Evolutionary conservation across 371 early-diverging fungal species (phyloP), one percentile per base, ranked within the genome.

Genomic region (Racocetra persica): DNA sequence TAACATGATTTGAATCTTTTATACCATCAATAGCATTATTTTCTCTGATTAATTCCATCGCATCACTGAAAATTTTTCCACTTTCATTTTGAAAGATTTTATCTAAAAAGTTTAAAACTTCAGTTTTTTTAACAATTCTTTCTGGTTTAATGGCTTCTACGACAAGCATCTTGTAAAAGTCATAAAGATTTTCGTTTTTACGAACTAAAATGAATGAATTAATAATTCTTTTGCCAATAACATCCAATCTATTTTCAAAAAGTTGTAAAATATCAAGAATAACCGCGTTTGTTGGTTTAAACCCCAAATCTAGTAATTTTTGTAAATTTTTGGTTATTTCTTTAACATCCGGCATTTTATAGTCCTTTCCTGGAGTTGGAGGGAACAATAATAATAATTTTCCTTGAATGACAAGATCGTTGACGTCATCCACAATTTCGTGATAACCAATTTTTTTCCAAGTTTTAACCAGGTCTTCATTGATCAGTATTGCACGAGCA

Each of bases 401-500:
- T 22, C 77, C 51, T 63, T 41, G 51, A 26, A 77, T 77, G 2
- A 77, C 77, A 0, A 49, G 16, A 10, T 77, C 77, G 32, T 77
- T 77, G 3, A 77, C 51, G 49, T 77, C 77, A 1, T 63, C 24
- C 14, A 36, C 36, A 26, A 77, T 63, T 0, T 65, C 65, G 11
- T 75, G 20, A 63, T 77, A 63, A 22, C 65, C 77, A 20, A 28
- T 26, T 32, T 60, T 24, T 45, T 63, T 77, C 77, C 77, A 77
- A 20, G 49, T 18, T 20, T n/a, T 10, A 0, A 77, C 51, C 10
- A 77, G 24, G 22, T 32, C 28, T 1, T 26, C 49, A 22, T 65
- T 26, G 16, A 77, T 49, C 18, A 77, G 52, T 4, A 77, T 77
- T 41, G 79, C 79, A 0, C 79, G 28, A 4, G 69, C 69, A 0